Percentiles rank a stretch among this genome's conserved stretches.
These are phyloP conservation scores for Backusella liffmaniae DNA, from an alignment of 192 early-diverging fungal species.

Conservation along the genomic window DNA sequence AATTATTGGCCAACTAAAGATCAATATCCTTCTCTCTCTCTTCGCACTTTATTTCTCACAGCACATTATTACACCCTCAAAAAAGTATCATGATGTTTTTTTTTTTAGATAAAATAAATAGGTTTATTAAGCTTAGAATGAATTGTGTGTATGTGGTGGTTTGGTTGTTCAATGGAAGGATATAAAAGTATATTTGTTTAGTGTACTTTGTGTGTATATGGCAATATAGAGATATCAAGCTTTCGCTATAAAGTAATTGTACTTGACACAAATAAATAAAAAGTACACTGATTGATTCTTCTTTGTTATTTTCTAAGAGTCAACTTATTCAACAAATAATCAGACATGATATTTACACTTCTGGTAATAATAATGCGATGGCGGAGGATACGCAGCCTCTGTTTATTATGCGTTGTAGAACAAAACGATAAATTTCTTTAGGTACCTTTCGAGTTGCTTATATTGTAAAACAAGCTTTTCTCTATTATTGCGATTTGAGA, in stretches of 20 bases:
- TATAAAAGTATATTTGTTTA: not conserved
- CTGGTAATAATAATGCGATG: too few species aligned
- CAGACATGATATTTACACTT: too few species aligned
- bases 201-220: too few species aligned
- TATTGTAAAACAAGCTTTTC: too few species aligned
- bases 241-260: not conserved
- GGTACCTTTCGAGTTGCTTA: too few species aligned
- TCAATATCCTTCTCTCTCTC: not conserved
- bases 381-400: too few species aligned
- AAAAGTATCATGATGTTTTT: not conserved
- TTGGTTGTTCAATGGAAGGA: not conserved
- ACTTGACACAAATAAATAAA: not conserved
- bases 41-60: not conserved
- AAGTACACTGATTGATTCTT: not conserved
- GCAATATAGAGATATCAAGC: too few species aligned
- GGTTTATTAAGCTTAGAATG: not conserved
- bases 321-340: too few species aligned
- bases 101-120: not conserved
- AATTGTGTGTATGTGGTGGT: not conserved
- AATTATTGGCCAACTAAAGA: constrained; percentile 52
- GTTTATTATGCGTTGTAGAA: too few species aligned
- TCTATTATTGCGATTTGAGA: too few species aligned
- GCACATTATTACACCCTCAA: not conserved
- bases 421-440: too few species aligned
- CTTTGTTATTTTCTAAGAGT: too few species aligned